Percentiles rank a stretch among this genome's conserved stretches.
phyloP scores from a whole-genome alignment of 371 early-diverging fungal genomes.

The Globomyces sp. region DNA sequence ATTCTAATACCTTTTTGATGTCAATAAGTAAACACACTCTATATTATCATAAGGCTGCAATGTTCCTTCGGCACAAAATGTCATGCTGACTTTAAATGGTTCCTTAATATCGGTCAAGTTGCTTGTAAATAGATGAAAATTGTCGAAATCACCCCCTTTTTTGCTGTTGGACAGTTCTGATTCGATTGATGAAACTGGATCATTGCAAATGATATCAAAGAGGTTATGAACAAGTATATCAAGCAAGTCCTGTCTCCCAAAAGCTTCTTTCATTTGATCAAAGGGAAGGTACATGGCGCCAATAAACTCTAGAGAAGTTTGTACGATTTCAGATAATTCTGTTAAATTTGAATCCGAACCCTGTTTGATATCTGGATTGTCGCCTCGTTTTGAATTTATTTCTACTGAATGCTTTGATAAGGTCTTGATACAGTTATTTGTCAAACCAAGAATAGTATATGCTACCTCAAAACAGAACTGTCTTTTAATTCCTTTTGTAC shows the following conservation, averaged over 20 bases:
- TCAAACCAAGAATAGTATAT: constrained; percentile 26
- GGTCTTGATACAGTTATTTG: constrained; percentile 37
- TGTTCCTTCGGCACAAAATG: too few relatives aligned
- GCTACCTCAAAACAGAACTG: constrained; percentile 42
- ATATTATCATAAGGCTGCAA: too few relatives aligned
- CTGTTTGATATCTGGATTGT: too few relatives aligned
- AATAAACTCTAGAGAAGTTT: constrained; percentile 55
- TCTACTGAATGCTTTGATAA: not conserved
- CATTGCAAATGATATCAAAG: constrained; percentile 1
- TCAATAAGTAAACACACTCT: too few relatives aligned
- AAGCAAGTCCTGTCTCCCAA: constrained; percentile 55
- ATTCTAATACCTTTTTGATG: too few relatives aligned
- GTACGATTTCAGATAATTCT: constrained; percentile 16
- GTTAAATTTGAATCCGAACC: not conserved
- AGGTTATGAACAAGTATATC: constrained; percentile 48
- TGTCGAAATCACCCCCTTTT: too few relatives aligned
- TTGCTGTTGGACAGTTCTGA: not conserved
- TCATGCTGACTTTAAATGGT: too few relatives aligned
- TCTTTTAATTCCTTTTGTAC: constrained; percentile 22
- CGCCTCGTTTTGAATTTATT: constrained; percentile 8
- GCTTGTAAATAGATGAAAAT: too few relatives aligned
- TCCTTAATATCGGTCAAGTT: too few relatives aligned
- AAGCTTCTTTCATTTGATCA: constrained; percentile 58
- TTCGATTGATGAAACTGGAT: not conserved
- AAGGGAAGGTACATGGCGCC: constrained; percentile 54